These are phyloP conservation scores for Dictyostelium capitatum DNA, from an alignment of 78 protist species.

Conservation along the genomic window DNA sequence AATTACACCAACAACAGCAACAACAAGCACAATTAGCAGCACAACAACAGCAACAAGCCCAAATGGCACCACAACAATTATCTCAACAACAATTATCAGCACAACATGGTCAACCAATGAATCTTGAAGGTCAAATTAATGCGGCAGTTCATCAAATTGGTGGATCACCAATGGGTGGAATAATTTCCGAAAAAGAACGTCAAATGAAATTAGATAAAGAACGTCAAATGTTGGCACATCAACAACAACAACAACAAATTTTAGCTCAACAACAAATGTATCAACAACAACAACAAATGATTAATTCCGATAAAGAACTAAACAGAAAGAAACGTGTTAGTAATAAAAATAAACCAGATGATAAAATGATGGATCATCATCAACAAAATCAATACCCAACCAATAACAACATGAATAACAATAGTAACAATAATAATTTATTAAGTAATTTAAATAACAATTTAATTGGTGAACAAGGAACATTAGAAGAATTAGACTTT, in stretches of 20 bases:
- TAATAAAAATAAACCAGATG: slow-evolving; percentile 1
- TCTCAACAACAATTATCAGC: slow-evolving; percentile 29
- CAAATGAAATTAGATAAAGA: neutral
- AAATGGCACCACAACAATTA: slow-evolving; percentile 8
- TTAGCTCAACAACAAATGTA: slow-evolving; percentile 1
- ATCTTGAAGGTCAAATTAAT: slow-evolving; percentile 17
- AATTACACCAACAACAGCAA: slow-evolving; percentile 21
- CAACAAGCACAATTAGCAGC: neutral
- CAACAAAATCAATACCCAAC: neutral
- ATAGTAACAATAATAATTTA: neutral
- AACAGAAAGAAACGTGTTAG: slow-evolving; percentile 4
- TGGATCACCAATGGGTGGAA: slow-evolving; percentile 21
- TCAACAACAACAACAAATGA: slow-evolving; percentile 16
- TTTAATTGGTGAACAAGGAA: slow-evolving; percentile 14
- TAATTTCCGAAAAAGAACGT: slow-evolving; percentile 1
- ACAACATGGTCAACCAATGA: slow-evolving; percentile 24
- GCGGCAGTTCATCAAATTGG: slow-evolving; percentile 35
- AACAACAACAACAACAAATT: slow-evolving; percentile 6
- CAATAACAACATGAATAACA: neutral
- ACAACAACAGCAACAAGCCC: neutral
- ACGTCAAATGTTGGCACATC: neutral
- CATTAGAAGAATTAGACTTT: slow-evolving; percentile 57
- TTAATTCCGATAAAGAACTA: neutral
- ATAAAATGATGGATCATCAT: neutral
- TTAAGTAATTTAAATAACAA: neutral